Evolutionary conservation across 2,329 filamentous ascomycete genomes (phyloP), one percentile per base, ranked within the genome.

Genomic region (Phyllosticta paracitricarpa): DNA sequence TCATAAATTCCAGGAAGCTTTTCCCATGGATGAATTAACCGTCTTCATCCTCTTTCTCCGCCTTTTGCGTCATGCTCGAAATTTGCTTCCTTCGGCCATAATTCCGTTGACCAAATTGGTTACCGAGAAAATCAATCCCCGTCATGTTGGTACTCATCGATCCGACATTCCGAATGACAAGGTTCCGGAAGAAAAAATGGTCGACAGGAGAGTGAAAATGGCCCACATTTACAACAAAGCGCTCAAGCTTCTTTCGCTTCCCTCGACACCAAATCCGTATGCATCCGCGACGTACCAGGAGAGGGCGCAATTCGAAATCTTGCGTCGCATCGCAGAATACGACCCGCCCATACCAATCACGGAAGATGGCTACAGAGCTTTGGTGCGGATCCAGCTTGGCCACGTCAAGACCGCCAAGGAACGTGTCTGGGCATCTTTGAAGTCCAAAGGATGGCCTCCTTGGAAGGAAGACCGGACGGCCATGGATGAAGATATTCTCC

Each of bases 391-490:
- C n/a, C 84, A 86, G 66, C 71, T 86, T 12, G 78, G 80, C 5
- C 82, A 82, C 61, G 74, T 73, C 53, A 87, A 87, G 69, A 84
- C 82, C 0, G 48, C 66, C 0, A 71, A 74, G 28, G 84, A 87
- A 66, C 78, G 74, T 28, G 76, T 82, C 62, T 86, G 83, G 78
- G 83, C 83, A 2, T 73, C 76, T 54, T 73, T 85, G 22, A 85
- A 87, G 72, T 78, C 82, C 2, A 72, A 78, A 8, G 83, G 82
- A 7, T 87, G 84, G 84, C 84, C 84, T 14, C 84, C 84, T 0
- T 87, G 84, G 83, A 86, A 85, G 69, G 79, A 83, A 67, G 80
- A 84, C 55, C 82, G 77, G 59, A 79, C 82, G 17, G 83, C 82
- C 0, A 82, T 86, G 67, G 84, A 87, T 67, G 77, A 78, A n/a